A percentile compares a stretch with the other conserved stretches of the same genome.
Conservation (phyloP, 805 yeast species). For the Tetrapisispora nanseiensis region DNA sequence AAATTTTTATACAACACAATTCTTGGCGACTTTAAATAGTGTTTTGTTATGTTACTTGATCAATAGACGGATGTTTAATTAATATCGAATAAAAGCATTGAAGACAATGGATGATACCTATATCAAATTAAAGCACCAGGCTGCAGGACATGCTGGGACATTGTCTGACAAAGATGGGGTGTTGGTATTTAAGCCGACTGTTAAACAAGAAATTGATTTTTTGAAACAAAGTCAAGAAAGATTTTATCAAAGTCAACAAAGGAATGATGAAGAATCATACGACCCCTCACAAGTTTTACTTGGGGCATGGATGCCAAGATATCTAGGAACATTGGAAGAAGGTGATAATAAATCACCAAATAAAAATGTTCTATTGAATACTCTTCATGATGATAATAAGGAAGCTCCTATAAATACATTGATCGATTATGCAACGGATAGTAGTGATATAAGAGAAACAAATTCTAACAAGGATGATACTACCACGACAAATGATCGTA, state of each 20-base stretch:
- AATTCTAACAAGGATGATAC: not conserved
- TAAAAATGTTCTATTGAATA: not conserved
- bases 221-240: conserved; percentile 34
- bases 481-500: conserved; percentile 1
- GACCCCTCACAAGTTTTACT: conserved; percentile 18
- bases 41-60: too few relatives aligned
- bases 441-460: not conserved
- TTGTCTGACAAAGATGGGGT: conserved; percentile 52
- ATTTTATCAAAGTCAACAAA: not conserved
- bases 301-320: conserved; percentile 24
- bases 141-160: conserved; percentile 89
- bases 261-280: not conserved
- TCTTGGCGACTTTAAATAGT: too few relatives aligned
- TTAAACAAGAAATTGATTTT: conserved; percentile 62
- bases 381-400: too few relatives aligned
- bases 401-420: not conserved
- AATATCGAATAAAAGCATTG: too few relatives aligned
- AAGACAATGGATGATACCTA: not conserved
- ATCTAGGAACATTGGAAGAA: conserved; percentile 21
- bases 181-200: conserved; percentile 63
- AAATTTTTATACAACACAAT: too few relatives aligned
- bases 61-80: too few relatives aligned
- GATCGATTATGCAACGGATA: not conserved
- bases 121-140: conserved; percentile 42
- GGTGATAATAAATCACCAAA: conserved; percentile 8